Evolutionary conservation across 495 filamentous ascomycete species (phyloP), one percentile per base, ranked within the genome.

Genomic region (Aspergillus heteromorphus): DNA sequence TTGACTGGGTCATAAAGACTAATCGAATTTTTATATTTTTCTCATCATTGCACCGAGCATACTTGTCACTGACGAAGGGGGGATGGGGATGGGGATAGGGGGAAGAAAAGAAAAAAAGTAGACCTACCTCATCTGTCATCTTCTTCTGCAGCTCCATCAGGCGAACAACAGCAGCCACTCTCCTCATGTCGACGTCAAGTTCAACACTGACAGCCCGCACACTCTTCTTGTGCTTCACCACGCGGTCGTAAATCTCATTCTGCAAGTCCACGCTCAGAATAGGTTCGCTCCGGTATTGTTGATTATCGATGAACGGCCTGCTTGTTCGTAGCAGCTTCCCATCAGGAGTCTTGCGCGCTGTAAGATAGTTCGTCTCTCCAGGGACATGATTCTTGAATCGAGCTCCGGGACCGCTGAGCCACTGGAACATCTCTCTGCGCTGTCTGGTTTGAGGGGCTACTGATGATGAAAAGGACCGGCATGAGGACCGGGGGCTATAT

Each of bases 1-100:
- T n/a, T n/a, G 60, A 66, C 55, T 66, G 70, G 83, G 90, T 97
- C 92, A 96, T 97, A 78, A 92, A 97, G 92, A 97, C 92, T 96
- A 96, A 98, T 97, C 92, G 91, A 86, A 78, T 76, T 80, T 76
- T 80, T 83, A 80, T 82, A 49, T 53, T 79, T 81, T 58, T 67
- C 77, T 89, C 87, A 85, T 86, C 86, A 86, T 85, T 69, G 51
- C 41, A 63, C 52, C 40, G 50, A 40, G 53, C 49, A 50, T 52
- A 30, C 2, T 5, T 9, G 11, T 43, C 10, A n/a, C 20, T 0
- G 4, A 14, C 7, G 11, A 20, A 59, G 57, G 53, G 27, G 40
- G 13, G 29, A 41, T 27, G 25, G 31, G 14, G 29, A 36, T 45
- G 31, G 49, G 18, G 40, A 49, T 18, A 23, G 25, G 23, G 30